Base-by-base conservation (phyloP, 2,329 filamentous ascomycete species). In the Colletotrichum cuscutae region DNA sequence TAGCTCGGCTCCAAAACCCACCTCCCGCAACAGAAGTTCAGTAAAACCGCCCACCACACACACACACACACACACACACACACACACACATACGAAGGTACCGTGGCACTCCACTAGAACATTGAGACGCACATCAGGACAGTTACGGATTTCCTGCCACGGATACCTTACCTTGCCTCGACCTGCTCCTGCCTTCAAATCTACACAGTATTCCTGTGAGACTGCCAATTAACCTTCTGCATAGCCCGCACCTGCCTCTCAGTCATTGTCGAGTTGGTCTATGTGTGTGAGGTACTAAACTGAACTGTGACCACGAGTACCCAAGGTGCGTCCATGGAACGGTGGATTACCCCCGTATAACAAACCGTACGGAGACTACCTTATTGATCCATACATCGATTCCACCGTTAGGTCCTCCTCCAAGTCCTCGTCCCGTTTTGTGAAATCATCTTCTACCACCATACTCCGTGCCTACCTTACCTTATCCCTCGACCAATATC, bases 1-100 rank as follows among this genome's bases (percentile, higher is more conserved):
- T 70, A 65, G 66, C 56, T 70, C 24, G 66, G 46, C 54, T 65
- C 60, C 60, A 65, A 72, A 70, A 72, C 59, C 69, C 66, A 72
- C 66, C 66, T 70, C 70, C 70, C 70, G 70, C 66, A 72, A 52
- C 60, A 70, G 69, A 69, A 72, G 28, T 30, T 30, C 52, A 56
- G 22, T 22, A 56, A 26, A 24, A 13, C 53, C 15, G 15, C 22
- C 19, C 42, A 49, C 42, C 42, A 49, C 42, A 49, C 60, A 49
- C 60, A 13, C 42, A 49, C 42, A 49, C 60, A 49, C 60, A 13
- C 11, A 2, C 42, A 49, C 42, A 49, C 60, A 49, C 60, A 13
- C 11, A 2, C 35, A 15, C 37, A 19, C 13, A 35, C 6, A 8
- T 30, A 30, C 32, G 32, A 35, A 35, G 32, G 32, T 35, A 35